Conservation (phyloP, 768 basidiomycete species). For the Boletellus ananiceps region DNA sequence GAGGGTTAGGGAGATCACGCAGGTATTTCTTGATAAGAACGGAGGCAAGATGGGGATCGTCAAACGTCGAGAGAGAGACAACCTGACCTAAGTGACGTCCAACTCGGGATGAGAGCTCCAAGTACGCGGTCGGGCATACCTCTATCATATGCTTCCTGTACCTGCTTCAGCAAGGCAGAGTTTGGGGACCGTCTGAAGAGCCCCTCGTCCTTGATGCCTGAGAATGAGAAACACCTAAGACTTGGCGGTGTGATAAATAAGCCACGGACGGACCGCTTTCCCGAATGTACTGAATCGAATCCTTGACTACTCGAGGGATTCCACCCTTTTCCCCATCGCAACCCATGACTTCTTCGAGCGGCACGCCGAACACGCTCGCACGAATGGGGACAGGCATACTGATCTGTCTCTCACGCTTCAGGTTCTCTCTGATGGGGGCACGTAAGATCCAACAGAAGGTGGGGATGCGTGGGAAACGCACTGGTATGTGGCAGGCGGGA, state of each 20-base stretch:
- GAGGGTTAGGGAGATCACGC: conserved; percentile 70
- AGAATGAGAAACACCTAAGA: background rate
- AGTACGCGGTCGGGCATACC: conserved; percentile 36
- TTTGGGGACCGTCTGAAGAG: conserved; percentile 80
- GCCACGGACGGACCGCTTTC: conserved; percentile 39
- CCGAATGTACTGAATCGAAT: conserved; percentile 67
- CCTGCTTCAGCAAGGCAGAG: conserved; percentile 63
- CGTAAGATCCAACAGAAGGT: background rate
- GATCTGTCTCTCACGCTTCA: conserved; percentile 68
- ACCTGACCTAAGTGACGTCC: conserved; percentile 52
- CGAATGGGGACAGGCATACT: conserved; percentile 56
- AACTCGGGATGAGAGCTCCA: conserved; percentile 1
- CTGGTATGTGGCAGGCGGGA: conserved; percentile 80
- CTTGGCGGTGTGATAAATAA: background rate
- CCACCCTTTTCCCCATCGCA: conserved; percentile 77
- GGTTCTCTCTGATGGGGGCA: conserved; percentile 57
- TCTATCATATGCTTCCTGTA: conserved; percentile 81
- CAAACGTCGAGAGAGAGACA: conserved; percentile 70
- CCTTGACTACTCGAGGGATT: conserved; percentile 75
- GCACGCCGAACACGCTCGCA: conserved; percentile 72
- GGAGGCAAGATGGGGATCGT: conserved; percentile 76
- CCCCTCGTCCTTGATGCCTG: conserved; percentile 66
- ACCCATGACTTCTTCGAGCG: conserved; percentile 81
- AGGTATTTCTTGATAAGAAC: conserved; percentile 85
- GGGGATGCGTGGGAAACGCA: conserved; percentile 35